Evolutionary conservation across 148 eudicot genomes (phyloP), one percentile per base, ranked within the genome.

Genomic region (Linanthus parryae): DNA sequence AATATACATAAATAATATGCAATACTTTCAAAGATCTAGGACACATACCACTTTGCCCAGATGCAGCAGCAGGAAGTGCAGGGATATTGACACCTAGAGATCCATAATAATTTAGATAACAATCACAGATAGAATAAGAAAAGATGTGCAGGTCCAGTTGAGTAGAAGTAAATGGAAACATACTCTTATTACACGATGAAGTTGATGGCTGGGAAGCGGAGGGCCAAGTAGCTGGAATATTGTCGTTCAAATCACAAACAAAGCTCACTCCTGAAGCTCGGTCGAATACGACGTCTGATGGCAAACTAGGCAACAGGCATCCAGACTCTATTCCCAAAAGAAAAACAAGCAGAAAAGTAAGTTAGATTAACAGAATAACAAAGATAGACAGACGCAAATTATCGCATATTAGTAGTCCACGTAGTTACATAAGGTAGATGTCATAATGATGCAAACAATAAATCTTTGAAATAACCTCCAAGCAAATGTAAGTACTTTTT

Each of bases 161-260:
- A 23, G 21, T 30, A 44, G 38, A 55, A 25, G 54, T 28, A 52
- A 55, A 2, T 54, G 20, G 44, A 17, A 1, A 64, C 86, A 21
- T 84, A 92, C 98, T 69, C 70, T 79, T 81, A 57, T 87, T 87
- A 75, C 98, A 92, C 23, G 90, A 74, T 49, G 95, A 75, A 56
- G 86, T 47, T 33, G 90, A 79, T 66, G 77, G 43, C 64, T 76
- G 85, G 61, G 78, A 63, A 45, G 79, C 41, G 33, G 91, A 77
- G 17, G 98, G 98, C 98, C 98, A 92, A 58, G 89, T 92, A 67
- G 98, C 94, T 10, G 96, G 84, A 63, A 92, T 87, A 66, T 92
- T 87, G 66, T 92, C 98, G 18, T 92, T 92, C 61, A 92, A 73
- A 64, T 92, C 98, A 59, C 98, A 92, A n/a, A 87, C 71, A 62